Conservation (phyloP, 441 rosid species). For the Corymbia calophylla region DNA sequence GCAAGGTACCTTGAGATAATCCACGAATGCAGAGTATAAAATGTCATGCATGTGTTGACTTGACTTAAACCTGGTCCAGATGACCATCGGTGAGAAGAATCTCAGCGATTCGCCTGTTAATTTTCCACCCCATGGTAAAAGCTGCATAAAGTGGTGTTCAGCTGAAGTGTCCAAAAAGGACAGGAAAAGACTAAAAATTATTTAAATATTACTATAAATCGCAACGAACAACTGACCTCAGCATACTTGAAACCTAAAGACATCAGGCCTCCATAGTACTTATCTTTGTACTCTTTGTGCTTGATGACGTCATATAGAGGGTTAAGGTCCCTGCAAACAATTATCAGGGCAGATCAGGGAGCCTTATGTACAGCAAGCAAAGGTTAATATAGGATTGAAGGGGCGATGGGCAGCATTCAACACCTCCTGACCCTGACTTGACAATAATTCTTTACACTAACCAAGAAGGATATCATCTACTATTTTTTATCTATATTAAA, state of each 20-base stretch:
- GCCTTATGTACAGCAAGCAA: background rate
- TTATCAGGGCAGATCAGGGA: background rate
- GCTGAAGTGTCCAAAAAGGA: slow-evolving; percentile 8
- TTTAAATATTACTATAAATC: background rate
- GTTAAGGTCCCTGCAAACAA: slow-evolving; percentile 69
- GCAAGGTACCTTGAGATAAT: slow-evolving; percentile 66
- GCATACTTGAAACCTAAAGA: slow-evolving; percentile 58
- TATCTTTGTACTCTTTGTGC: slow-evolving; percentile 56
- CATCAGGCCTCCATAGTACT: slow-evolving; percentile 55
- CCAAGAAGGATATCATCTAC: background rate
- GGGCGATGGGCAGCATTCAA: background rate
- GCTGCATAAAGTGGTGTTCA: slow-evolving; percentile 55
- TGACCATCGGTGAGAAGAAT: slow-evolving; percentile 88
- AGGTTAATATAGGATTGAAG: background rate
- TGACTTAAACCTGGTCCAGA: slow-evolving; percentile 79
- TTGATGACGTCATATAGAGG: slow-evolving; percentile 63
- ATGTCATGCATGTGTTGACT: slow-evolving; percentile 38
- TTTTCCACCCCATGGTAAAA: slow-evolving; percentile 97
- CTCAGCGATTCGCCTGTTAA: slow-evolving; percentile 79
- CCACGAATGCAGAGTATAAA: slow-evolving; percentile 69
- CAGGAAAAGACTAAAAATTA: background rate
- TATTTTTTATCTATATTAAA: background rate
- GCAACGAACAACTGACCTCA: slow-evolving; percentile 33
- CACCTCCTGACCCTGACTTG: background rate
- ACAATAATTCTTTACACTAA: background rate